A percentile compares a stretch with the other conserved stretches of the same genome.
Conservation (phyloP, 345 rosid species). For the Barbarea vulgaris region DNA sequence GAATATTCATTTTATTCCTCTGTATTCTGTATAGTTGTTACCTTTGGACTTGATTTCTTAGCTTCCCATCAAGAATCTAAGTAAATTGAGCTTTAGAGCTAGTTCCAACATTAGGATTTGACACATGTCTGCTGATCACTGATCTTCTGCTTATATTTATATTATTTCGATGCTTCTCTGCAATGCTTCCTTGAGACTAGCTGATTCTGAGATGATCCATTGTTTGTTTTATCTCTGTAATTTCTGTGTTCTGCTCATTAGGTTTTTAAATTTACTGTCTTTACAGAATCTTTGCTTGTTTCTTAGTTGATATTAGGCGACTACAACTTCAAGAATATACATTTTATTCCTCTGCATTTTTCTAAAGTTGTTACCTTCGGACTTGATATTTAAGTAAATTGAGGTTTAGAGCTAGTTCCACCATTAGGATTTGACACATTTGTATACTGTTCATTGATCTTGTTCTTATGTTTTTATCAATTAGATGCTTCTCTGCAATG, state of each 20-base stretch:
- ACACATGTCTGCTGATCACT: not conserved
- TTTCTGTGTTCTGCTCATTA: too few relatives aligned
- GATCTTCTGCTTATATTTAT: not conserved
- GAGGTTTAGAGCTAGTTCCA: not conserved
- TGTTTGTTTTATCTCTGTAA: not conserved
- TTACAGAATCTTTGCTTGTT: too few relatives aligned
- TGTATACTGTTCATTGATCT: not conserved
- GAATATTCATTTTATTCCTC: not conserved
- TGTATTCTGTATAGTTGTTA: not conserved
- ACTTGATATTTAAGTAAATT: not conserved
- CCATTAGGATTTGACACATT: not conserved
- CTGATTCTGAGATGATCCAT: too few relatives aligned
- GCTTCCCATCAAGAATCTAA: not conserved
- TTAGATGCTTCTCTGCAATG: not conserved
- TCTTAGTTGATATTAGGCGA: too few relatives aligned
- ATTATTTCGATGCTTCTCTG: not conserved
- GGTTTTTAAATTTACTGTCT: too few relatives aligned
- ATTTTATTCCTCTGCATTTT: not conserved
- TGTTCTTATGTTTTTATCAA: not conserved
- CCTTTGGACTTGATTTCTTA: not conserved
- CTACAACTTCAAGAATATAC: not conserved
- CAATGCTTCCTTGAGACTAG: not conserved
- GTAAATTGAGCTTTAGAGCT: not conserved
- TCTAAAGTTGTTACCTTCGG: not conserved
- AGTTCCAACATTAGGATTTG: not conserved